phyloP scores from a whole-genome alignment of 1,284 basidiomycete species.

The Baeospora myosura region DNA sequence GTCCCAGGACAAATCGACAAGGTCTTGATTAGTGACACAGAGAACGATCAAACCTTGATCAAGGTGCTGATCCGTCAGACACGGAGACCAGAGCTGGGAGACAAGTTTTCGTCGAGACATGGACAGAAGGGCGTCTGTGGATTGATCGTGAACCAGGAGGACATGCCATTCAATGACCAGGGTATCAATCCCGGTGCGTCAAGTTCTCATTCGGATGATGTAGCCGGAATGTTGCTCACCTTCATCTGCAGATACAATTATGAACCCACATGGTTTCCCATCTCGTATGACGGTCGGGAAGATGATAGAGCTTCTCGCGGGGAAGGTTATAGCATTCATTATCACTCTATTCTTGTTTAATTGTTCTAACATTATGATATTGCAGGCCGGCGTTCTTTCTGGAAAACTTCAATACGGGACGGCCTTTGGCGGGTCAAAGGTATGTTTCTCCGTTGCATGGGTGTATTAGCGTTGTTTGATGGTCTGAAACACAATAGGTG shows the following conservation, averaged over 20 bases:
- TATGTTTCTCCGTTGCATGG: constrained; percentile 24
- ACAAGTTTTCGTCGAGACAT: constrained; percentile 98
- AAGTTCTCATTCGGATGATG: not conserved
- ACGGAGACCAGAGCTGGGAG: constrained; percentile 90
- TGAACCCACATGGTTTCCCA: constrained; percentile 99
- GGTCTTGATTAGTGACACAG: constrained; percentile 93
- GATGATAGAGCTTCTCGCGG: constrained; percentile 98
- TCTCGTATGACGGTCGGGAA: constrained; percentile 99
- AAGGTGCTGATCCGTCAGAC: constrained; percentile 99
- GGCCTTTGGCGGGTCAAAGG: constrained; percentile 96
- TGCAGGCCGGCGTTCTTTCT: constrained; percentile 77
- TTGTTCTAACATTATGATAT: constrained; percentile 15
- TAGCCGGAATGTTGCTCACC: constrained; percentile 9
- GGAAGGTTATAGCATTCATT: constrained; percentile 55
- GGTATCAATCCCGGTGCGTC: constrained; percentile 83
- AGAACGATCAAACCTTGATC: constrained; percentile 94
- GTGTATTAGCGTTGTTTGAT: no score
- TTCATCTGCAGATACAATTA: constrained; percentile 79
- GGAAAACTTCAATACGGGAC: constrained; percentile 91
- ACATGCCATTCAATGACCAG: constrained; percentile 99
- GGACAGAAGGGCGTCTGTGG: constrained; percentile 99
- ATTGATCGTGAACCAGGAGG: constrained; percentile 95
- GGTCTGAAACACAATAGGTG: constrained; percentile 63
- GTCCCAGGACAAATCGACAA: constrained; percentile 95
- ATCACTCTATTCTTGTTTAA: constrained; percentile 1